A percentile compares a stretch with the other conserved stretches of the same genome.
Evolutionary conservation across 192 early-diverging fungal genomes (phyloP).

Genomic region (Backusella australiensis): DNA sequence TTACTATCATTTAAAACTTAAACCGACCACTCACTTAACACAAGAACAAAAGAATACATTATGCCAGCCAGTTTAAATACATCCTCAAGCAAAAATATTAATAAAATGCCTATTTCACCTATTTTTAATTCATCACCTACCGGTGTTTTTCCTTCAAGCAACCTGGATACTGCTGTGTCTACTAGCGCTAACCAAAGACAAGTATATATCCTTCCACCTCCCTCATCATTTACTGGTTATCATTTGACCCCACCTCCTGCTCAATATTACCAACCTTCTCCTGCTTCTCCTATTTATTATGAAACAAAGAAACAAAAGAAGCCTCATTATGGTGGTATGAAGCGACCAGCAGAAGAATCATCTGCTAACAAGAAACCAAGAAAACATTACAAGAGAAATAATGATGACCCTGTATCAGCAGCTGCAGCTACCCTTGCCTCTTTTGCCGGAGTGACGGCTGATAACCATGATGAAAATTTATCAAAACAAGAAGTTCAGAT

Average conservation of each 20-base stretch:
- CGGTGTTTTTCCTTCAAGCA: neutral
- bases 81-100: neutral
- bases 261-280: neutral
- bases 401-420: neutral
- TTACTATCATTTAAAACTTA: too few relatives aligned
- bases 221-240: conserved; percentile 6
- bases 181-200: neutral
- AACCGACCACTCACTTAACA: neutral
- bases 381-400: neutral
- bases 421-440: neutral
- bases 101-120: neutral
- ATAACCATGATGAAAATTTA: neutral
- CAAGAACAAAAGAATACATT: neutral
- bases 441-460: neutral
- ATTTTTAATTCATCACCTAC: neutral
- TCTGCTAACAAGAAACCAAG: neutral
- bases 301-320: neutral
- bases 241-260: neutral
- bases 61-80: neutral
- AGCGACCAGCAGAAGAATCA: neutral
- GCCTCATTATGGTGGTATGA: neutral
- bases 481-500: neutral
- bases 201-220: conserved; percentile 10
- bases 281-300: neutral
- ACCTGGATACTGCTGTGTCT: too few relatives aligned